A percentile compares a stretch with the other conserved stretches of the same genome.
These are phyloP conservation scores for Akebia trifoliata DNA, from an alignment of 164 flowering plant genomes.

Conservation along the genomic window DNA sequence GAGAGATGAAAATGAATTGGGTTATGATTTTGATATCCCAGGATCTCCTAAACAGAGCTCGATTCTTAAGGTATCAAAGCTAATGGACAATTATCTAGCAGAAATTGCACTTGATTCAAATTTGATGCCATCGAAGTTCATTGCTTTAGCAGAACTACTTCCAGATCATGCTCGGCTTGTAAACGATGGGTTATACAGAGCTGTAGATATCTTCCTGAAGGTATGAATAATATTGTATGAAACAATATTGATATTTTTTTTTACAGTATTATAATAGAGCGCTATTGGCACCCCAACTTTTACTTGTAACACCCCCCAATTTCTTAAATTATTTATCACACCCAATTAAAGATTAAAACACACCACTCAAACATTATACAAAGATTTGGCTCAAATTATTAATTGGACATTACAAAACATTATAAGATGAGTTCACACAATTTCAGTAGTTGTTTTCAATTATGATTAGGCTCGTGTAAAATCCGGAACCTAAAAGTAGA, in stretches of 20 bases:
- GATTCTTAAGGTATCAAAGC: conserved; percentile 68
- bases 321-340: too few relatives aligned
- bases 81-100: conserved; percentile 73
- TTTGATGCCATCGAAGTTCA: conserved; percentile 57
- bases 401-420: too few relatives aligned
- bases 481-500: too few relatives aligned
- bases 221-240: conserved; percentile 10
- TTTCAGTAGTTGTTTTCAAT: too few relatives aligned
- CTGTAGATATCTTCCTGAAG: conserved; percentile 47
- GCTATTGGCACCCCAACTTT: too few relatives aligned
- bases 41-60: conserved; percentile 82
- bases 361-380: too few relatives aligned
- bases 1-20: conserved; percentile 35
- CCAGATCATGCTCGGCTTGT: conserved; percentile 83
- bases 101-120: conserved; percentile 76
- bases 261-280: too few relatives aligned
- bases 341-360: too few relatives aligned
- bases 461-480: too few relatives aligned
- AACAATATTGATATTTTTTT: neutral
- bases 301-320: too few relatives aligned
- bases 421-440: too few relatives aligned
- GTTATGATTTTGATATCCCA: conserved; percentile 66
- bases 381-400: too few relatives aligned
- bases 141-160: conserved; percentile 70
- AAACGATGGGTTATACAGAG: conserved; percentile 73